These are phyloP conservation scores for Crucibulum laeve DNA, from an alignment of 768 basidiomycete genomes.

Conservation along the genomic window DNA sequence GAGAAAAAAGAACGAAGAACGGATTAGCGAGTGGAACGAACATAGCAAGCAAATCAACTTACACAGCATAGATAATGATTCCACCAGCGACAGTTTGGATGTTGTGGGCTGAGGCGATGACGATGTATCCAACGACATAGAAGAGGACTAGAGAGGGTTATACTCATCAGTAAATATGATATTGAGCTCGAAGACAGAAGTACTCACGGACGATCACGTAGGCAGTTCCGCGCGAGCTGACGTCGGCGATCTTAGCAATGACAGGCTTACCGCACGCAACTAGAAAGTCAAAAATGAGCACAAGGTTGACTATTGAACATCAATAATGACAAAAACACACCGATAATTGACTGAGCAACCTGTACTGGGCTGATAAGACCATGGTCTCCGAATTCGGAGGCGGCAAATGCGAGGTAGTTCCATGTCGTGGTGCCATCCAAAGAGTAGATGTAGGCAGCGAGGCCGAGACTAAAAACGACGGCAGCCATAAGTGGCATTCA, in stretches of 20 bases:
- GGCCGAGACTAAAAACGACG: constrained; percentile 39
- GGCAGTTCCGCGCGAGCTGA: constrained; percentile 61
- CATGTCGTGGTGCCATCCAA: constrained; percentile 69
- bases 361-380: constrained; percentile 53
- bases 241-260: constrained; percentile 72
- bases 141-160: constrained; percentile 36
- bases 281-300: constrained; percentile 5
- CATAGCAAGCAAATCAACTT: constrained; percentile 17
- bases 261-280: constrained; percentile 57
- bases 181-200: not conserved
- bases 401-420: constrained; percentile 57
- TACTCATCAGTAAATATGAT: not conserved
- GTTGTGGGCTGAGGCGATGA: constrained; percentile 47
- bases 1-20: constrained; percentile 12
- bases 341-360: constrained; percentile 48
- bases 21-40: too few relatives aligned
- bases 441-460: constrained; percentile 75
- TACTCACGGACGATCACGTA: constrained; percentile 53
- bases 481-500: not conserved
- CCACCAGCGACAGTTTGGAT: constrained; percentile 46
- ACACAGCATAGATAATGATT: constrained; percentile 56
- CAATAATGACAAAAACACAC: constrained; percentile 25
- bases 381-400: constrained; percentile 48
- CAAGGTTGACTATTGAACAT: not conserved
- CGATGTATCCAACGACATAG: constrained; percentile 53